Conservation (phyloP, 1,284 basidiomycete species). For the Boletus calvinii region DNA sequence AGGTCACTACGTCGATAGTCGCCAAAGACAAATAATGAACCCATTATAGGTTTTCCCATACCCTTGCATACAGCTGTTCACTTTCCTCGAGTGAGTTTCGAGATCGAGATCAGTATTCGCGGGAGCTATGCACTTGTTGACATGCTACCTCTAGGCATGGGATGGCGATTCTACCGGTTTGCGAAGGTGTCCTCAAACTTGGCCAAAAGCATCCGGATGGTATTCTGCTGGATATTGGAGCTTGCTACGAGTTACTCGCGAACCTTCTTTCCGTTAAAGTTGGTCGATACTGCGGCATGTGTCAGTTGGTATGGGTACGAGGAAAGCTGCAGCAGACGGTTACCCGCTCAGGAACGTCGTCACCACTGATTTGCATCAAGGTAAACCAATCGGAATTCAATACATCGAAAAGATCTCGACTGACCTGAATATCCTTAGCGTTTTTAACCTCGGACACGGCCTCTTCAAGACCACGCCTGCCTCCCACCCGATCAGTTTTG, state of each 20-base stretch:
- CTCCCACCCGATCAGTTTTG: conserved; percentile 32
- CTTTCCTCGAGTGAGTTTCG: conserved; percentile 13
- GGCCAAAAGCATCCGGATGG: conserved; percentile 7
- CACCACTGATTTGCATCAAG: conserved; percentile 1
- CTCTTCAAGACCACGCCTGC: conserved; percentile 31
- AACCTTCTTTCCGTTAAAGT: not conserved
- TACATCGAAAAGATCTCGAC: not conserved
- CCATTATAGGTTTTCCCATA: conserved; percentile 12
- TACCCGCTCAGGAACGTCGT: not conserved
- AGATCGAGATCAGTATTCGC: not conserved
- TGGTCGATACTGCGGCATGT: no score
- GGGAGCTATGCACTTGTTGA: not conserved
- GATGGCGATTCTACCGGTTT: conserved; percentile 2
- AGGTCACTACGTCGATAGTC: not conserved
- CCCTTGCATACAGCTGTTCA: conserved; percentile 11
- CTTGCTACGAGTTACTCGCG: conserved; percentile 7
- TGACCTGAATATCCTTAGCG: conserved; percentile 11
- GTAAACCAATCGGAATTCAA: not conserved
- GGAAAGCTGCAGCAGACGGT: not conserved
- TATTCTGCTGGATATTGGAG: conserved; percentile 14
- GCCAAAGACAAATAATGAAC: not conserved
- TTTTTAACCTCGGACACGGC: conserved; percentile 33
- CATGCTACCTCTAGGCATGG: not conserved
- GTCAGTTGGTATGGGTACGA: conserved; percentile 1
- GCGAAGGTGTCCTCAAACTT: conserved; percentile 10